Base-by-base conservation (phyloP, 768 basidiomycete genomes). In the Tylopilus vinaceipallidus region DNA sequence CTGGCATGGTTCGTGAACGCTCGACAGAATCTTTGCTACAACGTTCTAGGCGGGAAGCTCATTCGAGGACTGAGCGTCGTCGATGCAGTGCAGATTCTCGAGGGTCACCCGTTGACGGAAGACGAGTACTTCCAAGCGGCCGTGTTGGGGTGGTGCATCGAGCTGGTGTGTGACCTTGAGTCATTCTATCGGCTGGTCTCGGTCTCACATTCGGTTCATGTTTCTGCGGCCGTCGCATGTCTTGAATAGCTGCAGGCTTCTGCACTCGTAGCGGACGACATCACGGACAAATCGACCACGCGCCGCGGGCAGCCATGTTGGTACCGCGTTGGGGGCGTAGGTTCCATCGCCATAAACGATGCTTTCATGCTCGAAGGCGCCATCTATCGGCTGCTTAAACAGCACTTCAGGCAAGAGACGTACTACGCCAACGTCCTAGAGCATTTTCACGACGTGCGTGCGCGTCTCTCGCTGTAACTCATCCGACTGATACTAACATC, bases 281-380 rank as follows among this genome's bases (percentile, higher is more conserved):
- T 98, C 61, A 99, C 98, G 95, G 95, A 99, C 65, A 68, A 79
- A n/a, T n/a, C n/a, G n/a, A n/a, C n/a, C n/a, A n/a, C n/a, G n/a
- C n/a, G n/a, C n/a, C n/a, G n/a, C n/a, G n/a, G n/a, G n/a, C n/a
- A n/a, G n/a, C n/a, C n/a, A n/a, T n/a, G n/a, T n/a, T n/a, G n/a
- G n/a, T n/a, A 95, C 74, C 80, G 74, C 40, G 67, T 81, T 35
- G 75, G 76, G 49, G 73, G 73, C 16, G 61, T 67, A 53, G 84
- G 84, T 38, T 83, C 84, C 71, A 83, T 97, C 55, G 94, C 95
- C 5, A 87, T 98, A 73, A 98, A 98, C 75, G 95, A 98, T 65
- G 75, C 91, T 2, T 93, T 97, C 79, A 90, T 98, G 88, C 84
- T 98, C 68, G 92, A 94, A 67, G 84, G 81, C 9, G 87, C 94